Evolutionary conservation across 1,139 yeast genomes (phyloP).

Genomic region (Candida sanyaensis): DNA sequence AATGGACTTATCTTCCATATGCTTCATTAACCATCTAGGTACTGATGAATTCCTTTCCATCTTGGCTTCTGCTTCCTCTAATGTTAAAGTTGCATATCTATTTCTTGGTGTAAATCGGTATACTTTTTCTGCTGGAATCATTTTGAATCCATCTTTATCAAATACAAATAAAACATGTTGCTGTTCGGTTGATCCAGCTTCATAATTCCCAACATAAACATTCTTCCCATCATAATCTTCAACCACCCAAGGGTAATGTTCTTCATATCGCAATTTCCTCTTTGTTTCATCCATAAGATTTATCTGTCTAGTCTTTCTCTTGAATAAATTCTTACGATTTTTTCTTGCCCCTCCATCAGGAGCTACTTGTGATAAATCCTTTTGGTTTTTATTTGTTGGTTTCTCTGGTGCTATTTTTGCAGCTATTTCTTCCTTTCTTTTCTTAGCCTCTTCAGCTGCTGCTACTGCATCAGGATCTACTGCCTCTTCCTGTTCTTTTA

Average conservation of each 20-base stretch:
- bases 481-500: constrained; percentile 15
- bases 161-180: constrained; percentile 80
- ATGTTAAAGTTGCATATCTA: constrained; percentile 87
- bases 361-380: constrained; percentile 73
- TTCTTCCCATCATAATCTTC: constrained; percentile 94
- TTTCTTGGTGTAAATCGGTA: constrained; percentile 92
- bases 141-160: constrained; percentile 85
- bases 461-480: constrained; percentile 21
- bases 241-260: constrained; percentile 96
- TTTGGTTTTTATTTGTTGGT: constrained; percentile 24
- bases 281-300: constrained; percentile 79
- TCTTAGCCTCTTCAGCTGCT: constrained; percentile 20
- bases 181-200: constrained; percentile 88
- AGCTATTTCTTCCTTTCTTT: constrained; percentile 15
- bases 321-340: constrained; percentile 60
- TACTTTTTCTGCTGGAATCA: constrained; percentile 94
- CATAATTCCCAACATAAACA: constrained; percentile 95
- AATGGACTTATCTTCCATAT: constrained; percentile 63
- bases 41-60: constrained; percentile 82
- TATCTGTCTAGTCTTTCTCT: constrained; percentile 83
- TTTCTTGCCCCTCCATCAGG: constrained; percentile 93
- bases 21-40: constrained; percentile 96
- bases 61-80: constrained; percentile 95
- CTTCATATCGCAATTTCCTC: constrained; percentile 85
- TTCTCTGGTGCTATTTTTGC: constrained; percentile 5